These are phyloP conservation scores for Coix lacrymajobi DNA, from an alignment of 176 grass and related monocot genomes.

Conservation along the genomic window DNA sequence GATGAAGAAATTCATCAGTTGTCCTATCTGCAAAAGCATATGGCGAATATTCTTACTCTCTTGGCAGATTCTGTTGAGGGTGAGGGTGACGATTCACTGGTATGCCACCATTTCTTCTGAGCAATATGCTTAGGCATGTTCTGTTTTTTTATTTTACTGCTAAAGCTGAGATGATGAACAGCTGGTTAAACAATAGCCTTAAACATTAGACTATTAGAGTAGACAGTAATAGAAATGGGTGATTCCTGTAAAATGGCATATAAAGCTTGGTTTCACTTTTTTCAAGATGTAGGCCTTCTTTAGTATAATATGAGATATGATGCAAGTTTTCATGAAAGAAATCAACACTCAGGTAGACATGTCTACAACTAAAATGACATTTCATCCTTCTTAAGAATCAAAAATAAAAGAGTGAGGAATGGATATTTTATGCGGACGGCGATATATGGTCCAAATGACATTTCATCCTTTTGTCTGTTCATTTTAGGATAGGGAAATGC, in stretches of 20 bases:
- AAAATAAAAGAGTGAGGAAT: neutral
- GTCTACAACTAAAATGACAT: neutral
- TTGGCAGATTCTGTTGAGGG: slow-evolving; percentile 71
- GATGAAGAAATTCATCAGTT: slow-evolving; percentile 96
- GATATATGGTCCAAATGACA: slow-evolving; percentile 3
- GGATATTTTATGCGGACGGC: neutral
- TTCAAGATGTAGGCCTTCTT: neutral
- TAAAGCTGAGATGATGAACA: neutral
- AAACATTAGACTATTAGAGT: neutral
- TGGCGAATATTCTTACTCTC: slow-evolving; percentile 77
- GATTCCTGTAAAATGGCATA: neutral
- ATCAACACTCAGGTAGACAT: neutral
- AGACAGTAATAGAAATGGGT: neutral
- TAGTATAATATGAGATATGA: neutral
- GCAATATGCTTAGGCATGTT: neutral
- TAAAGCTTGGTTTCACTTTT: neutral
- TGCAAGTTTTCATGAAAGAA: neutral
- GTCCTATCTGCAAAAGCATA: slow-evolving; percentile 95
- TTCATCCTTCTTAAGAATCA: neutral
- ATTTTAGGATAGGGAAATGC: neutral
- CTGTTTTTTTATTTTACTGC: slow-evolving; percentile 2
- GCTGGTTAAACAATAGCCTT: neutral
- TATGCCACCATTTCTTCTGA: slow-evolving; percentile 25
- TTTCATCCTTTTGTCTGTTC: neutral
- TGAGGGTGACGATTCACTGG: slow-evolving; percentile 75